A percentile compares a stretch with the other conserved stretches of the same genome.
These are phyloP conservation scores for Fusarium paranaense DNA, from an alignment of 2,329 filamentous ascomycete genomes.

Conservation along the genomic window DNA sequence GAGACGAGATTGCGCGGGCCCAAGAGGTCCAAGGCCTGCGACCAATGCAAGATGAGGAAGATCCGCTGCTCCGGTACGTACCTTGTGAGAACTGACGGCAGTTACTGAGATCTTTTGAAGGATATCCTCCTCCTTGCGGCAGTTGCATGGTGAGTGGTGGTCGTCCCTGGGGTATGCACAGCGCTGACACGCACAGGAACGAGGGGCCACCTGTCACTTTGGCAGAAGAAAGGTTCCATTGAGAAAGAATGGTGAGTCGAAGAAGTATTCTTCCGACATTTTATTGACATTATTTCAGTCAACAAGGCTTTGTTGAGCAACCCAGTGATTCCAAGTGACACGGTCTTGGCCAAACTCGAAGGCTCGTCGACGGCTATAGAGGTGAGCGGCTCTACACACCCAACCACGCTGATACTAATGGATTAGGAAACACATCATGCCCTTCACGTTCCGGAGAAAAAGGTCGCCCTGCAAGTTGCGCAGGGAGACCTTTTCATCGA, in stretches of 20 bases:
- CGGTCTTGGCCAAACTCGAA: background rate
- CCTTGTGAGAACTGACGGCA: background rate
- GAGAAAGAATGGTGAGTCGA: constrained; percentile 30
- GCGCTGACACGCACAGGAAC: constrained; percentile 15
- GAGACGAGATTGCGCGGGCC: constrained; percentile 23
- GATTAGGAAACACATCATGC: background rate
- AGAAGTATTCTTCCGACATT: background rate
- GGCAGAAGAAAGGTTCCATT: constrained; percentile 33
- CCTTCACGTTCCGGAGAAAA: background rate
- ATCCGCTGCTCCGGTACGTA: constrained; percentile 37
- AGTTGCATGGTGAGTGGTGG: constrained; percentile 27
- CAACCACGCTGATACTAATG: too few species aligned
- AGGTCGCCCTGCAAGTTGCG: background rate
- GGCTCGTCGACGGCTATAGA: accelerated
- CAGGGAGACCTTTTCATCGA: constrained; percentile 28
- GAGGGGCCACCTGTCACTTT: constrained; percentile 24
- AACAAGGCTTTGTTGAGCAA: constrained; percentile 5
- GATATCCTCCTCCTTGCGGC: constrained; percentile 33
- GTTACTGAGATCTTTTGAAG: constrained; percentile 3
- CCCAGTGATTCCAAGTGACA: accelerated
- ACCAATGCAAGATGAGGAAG: constrained; percentile 38
- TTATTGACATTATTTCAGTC: constrained; percentile 7
- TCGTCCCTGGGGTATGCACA: accelerated
- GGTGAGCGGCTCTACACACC: background rate
- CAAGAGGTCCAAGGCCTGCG: constrained; percentile 36